Percentiles rank a stretch among this genome's conserved stretches.
Evolutionary conservation across 495 filamentous ascomycete species (phyloP).

Genomic region (Penicillium maclennaniae): DNA sequence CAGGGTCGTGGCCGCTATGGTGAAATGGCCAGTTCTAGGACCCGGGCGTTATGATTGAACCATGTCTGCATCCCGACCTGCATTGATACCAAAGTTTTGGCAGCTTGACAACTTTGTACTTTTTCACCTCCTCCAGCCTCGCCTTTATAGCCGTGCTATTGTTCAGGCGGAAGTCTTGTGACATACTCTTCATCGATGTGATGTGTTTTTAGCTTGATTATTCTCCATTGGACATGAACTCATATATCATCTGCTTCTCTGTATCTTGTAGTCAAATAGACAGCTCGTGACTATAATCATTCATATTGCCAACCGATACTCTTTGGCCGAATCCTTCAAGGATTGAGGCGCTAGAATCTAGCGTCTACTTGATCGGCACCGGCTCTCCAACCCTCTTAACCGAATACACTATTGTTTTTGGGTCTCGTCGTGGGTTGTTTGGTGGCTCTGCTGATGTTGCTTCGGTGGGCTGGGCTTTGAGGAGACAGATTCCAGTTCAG

Average conservation of each 20-base stretch:
- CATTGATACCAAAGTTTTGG: slow-evolving; percentile 16
- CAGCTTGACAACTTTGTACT: slow-evolving; percentile 18
- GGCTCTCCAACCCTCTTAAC: neutral
- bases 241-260: neutral
- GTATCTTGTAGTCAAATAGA: neutral
- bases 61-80: slow-evolving; percentile 12
- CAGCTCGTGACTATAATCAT: neutral
- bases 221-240: slow-evolving; percentile 15
- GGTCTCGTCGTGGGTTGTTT: slow-evolving; percentile 8
- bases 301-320: neutral
- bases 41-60: slow-evolving; percentile 32
- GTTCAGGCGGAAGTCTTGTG: slow-evolving; percentile 12
- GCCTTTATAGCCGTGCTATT: slow-evolving; percentile 17
- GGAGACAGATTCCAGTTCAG: slow-evolving; percentile 8
- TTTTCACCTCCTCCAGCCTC: slow-evolving; percentile 4
- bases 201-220: slow-evolving; percentile 15
- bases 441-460: slow-evolving; percentile 16
- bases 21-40: slow-evolving; percentile 82
- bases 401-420: too few species aligned
- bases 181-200: slow-evolving; percentile 19
- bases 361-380: neutral
- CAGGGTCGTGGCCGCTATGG: slow-evolving; percentile 86
- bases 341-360: neutral
- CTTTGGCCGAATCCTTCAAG: neutral
- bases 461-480: slow-evolving; percentile 16